A percentile compares a stretch with the other conserved stretches of the same genome.
These are phyloP conservation scores for Leptomonas pyrrhocoris DNA, from an alignment of 208 protist species.

Conservation along the genomic window DNA sequence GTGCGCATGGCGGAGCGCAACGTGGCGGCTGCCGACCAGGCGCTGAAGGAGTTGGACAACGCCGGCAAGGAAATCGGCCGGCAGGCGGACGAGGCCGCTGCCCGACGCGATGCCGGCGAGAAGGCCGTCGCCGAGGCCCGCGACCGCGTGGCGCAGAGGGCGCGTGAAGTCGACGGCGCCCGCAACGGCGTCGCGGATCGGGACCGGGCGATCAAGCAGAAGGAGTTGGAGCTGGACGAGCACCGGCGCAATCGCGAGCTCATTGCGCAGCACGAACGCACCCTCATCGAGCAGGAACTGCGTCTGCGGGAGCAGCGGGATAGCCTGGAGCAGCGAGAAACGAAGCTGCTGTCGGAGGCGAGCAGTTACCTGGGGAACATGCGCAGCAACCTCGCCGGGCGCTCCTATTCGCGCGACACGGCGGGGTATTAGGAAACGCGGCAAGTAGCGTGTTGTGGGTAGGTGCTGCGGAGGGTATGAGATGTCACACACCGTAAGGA, in stretches of 20 bases:
- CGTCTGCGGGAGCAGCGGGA: constrained; percentile 88
- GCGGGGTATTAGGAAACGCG: constrained; percentile 52
- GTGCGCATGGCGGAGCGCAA: constrained; percentile 78
- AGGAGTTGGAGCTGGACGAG: constrained; percentile 80
- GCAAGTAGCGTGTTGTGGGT: no score
- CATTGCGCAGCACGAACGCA: constrained; percentile 86
- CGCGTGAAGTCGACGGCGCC: constrained; percentile 68
- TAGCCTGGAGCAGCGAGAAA: constrained; percentile 88
- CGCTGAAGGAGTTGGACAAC: constrained; percentile 82
- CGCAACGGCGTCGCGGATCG: constrained; percentile 68
- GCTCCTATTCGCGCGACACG: constrained; percentile 75
- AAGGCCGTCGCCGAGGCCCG: constrained; percentile 71
- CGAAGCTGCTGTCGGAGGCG: constrained; percentile 86
- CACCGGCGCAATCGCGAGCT: constrained; percentile 82
- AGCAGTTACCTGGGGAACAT: constrained; percentile 84
- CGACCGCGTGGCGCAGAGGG: constrained; percentile 51
- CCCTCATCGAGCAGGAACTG: constrained; percentile 90
- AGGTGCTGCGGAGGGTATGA: no score
- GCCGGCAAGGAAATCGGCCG: constrained; percentile 78
- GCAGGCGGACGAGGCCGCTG: constrained; percentile 82
- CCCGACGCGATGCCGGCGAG: constrained; percentile 72
- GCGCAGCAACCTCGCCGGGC: constrained; percentile 52
- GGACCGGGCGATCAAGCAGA: constrained; percentile 70
- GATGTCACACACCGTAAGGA: no score
- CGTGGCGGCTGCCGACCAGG: constrained; percentile 65